phyloP scores from a whole-genome alignment of 2,329 filamentous ascomycete species.

The Monosporascus sp. region DNA sequence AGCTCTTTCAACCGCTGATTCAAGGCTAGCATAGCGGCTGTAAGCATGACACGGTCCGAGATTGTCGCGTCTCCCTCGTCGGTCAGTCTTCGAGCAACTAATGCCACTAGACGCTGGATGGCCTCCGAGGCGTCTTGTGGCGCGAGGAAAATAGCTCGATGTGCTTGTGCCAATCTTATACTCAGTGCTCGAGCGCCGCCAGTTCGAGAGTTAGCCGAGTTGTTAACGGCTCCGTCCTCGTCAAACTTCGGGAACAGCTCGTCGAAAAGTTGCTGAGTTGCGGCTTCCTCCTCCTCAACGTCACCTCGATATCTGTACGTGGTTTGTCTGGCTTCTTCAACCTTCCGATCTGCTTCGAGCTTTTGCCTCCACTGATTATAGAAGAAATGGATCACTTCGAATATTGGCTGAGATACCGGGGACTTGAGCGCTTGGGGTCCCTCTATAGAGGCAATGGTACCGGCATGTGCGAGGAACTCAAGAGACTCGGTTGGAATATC shows the following conservation, averaged over 20 bases:
- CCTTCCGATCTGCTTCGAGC: conserved; percentile 69
- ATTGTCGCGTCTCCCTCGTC: conserved; percentile 26
- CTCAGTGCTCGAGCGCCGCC: conserved; percentile 49
- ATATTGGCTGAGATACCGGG: conserved; percentile 48
- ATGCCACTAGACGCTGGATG: conserved; percentile 40
- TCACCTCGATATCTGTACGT: conserved; percentile 81
- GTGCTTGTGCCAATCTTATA: conserved; percentile 55
- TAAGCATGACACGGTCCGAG: conserved; percentile 53
- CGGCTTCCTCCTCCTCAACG: conserved; percentile 69
- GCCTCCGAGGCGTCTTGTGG: conserved; percentile 34
- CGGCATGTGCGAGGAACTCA: conserved; percentile 47
- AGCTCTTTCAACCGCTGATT: conserved; percentile 54
- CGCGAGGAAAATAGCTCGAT: conserved; percentile 48
- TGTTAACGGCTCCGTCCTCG: conserved; percentile 39
- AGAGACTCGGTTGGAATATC: conserved; percentile 29
- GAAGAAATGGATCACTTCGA: conserved; percentile 64
- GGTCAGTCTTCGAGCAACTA: conserved; percentile 36
- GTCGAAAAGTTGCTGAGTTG: conserved; percentile 68
- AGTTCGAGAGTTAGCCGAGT: conserved; percentile 27
- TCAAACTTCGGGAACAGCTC: conserved; percentile 79
- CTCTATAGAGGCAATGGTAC: conserved; percentile 42
- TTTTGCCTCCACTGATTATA: conserved; percentile 77
- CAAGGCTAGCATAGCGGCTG: conserved; percentile 61
- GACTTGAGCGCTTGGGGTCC: conserved; percentile 36
- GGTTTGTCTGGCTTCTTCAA: conserved; percentile 67